Evolutionary conservation across 2,329 filamentous ascomycete species (phyloP), one percentile per base, ranked within the genome.

Genomic region (Microdochium bolleyi): DNA sequence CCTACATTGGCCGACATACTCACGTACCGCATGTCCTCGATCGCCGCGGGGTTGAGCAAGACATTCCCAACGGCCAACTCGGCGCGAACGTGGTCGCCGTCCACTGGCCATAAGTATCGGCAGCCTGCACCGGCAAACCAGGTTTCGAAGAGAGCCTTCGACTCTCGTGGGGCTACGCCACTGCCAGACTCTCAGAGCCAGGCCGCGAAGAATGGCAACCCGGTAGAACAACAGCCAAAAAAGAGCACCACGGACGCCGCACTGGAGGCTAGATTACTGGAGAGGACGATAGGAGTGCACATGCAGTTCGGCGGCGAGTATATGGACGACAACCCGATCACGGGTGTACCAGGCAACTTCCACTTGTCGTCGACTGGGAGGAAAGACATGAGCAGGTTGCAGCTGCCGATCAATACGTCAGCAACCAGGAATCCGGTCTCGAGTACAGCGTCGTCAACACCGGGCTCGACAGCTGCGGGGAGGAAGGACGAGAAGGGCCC

Each of bases 311-410:
- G 82, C 37, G 78, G 80, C 49, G 82, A 86, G 57, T 86, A 83
- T 62, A 79, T 86, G 67, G 81, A 87, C 65, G 80, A 85, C 64
- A 86, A 84, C 58, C 82, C 83, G 44, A 85, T 87, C 59, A 85
- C 82, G 0, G 83, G 84, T 49, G 75, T 78, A 27, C 83, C 83
- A 1, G 83, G 83, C 50, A 80, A 83, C 52, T 87, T 86, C 65
- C 81, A 85, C 58, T 73, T 85, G 11, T 78, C 78, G 9, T 82
- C 80, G 8, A 84, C 81, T 0, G 82, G 83, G 1, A 75, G 81
- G 52, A 79, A 79, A 61, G 65, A 70, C 51, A 71, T 68, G 53
- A 57, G 68, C 14, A 59, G 60, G 27, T 55, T 48, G 2, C 32
- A 46, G 11, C 49, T 60, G 9, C 55, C 61, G 9, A 53, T 57